Evolutionary conservation across 2,329 filamentous ascomycete genomes (phyloP), one percentile per base, ranked within the genome.

Genomic region (Aspergillus neotritici): DNA sequence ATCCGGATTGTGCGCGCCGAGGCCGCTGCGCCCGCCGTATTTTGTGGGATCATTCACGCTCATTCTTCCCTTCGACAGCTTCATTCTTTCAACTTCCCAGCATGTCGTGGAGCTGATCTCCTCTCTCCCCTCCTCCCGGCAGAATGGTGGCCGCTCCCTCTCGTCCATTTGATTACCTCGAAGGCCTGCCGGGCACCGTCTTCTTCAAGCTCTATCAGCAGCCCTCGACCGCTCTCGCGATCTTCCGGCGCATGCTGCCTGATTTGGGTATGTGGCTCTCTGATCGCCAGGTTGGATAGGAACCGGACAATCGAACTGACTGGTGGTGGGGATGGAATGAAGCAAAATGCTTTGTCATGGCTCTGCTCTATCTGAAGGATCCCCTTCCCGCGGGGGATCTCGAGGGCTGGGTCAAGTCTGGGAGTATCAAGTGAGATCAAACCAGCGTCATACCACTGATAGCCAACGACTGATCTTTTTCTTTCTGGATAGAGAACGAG

Each of bases 291-390:
- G 28, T 33, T 3, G 8, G 28, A 12, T 28, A 25, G 5, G 6
- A 10, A 8, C 16, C n/a, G 14, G 25, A 31, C 31, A 10, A 42
- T 21, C 9, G 36, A 15, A 12, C 38, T 42, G 25, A 41, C 31
- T 48, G 25, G 30, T 10, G 12, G 13, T 37, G 21, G 12, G 53
- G 21, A 30, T 12, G 31, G 8, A 44, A 4, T 31, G 31, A 57
- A 87, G 91, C 93, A 56, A 97, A 98, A 76, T 88, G 83, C 12
- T 85, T 98, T 60, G 91, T 98, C 48, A 95, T 96, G 84, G 86
- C 87, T 31, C 82, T 98, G 59, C 81, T 98, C 4, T 98, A 95
- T 71, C 85, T 94, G 72, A 86, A 87, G 32, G 76, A 79, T 9
- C 87, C 93, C 0, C 79, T 97, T 51, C 78, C 81, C 2, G 77